Percentiles rank a stretch among this genome's conserved stretches.
Evolutionary conservation across 1,139 yeast species (phyloP).

Genomic region (Blastobotrys ciferrii): DNA sequence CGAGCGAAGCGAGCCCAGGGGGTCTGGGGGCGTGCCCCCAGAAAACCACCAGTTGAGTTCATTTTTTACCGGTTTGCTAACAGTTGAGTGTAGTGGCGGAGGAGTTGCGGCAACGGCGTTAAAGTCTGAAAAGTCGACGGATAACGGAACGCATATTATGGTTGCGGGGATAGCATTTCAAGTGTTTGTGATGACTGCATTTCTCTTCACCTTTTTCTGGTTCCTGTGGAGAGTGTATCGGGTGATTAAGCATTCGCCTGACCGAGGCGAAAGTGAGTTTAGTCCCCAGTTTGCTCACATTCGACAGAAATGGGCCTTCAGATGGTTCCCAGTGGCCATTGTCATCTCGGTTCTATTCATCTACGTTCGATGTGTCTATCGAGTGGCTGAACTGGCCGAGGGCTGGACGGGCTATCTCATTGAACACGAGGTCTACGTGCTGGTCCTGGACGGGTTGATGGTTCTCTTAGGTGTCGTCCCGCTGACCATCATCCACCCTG

Average conservation of each 20-base stretch:
- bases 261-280: constrained; percentile 25
- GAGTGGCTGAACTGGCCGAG: constrained; percentile 73
- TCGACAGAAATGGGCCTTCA: constrained; percentile 43
- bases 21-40: too few species aligned
- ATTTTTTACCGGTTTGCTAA: too few species aligned
- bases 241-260: constrained; percentile 20
- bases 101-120: constrained; percentile 67
- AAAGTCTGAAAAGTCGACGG: constrained; percentile 38
- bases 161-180: constrained; percentile 81
- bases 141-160: constrained; percentile 69
- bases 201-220: constrained; percentile 55
- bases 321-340: constrained; percentile 22
- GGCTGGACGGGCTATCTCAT: constrained; percentile 78
- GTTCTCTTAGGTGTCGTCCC: constrained; percentile 47
- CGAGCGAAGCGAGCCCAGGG: too few species aligned
- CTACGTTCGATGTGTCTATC: constrained; percentile 72
- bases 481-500: constrained; percentile 64
- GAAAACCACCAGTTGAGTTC: too few species aligned
- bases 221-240: constrained; percentile 51
- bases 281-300: constrained; percentile 45
- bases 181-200: constrained; percentile 68
- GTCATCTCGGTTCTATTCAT: constrained; percentile 55
- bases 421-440: constrained; percentile 65
- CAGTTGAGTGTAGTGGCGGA: too few species aligned
- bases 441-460: constrained; percentile 78